Conservation (phyloP, 306 rosid species). For the Inga laurina region DNA sequence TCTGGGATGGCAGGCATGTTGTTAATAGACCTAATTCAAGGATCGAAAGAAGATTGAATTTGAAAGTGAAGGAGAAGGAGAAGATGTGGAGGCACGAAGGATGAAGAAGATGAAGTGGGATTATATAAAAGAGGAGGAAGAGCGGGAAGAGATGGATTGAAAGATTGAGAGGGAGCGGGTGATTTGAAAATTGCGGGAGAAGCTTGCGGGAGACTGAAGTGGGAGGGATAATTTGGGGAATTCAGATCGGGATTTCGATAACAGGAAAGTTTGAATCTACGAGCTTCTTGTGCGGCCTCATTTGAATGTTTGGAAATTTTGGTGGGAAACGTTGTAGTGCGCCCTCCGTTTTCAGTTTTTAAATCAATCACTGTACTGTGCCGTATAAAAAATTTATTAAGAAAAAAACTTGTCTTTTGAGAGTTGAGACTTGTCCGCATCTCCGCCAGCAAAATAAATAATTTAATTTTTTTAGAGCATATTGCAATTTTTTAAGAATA, state of each 20-base stretch:
- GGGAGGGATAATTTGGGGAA: not conserved
- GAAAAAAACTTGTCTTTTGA: not conserved
- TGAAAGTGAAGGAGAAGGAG: not conserved
- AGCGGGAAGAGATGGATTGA: constrained; percentile 13
- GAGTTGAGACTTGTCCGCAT: not conserved
- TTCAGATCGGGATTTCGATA: not conserved
- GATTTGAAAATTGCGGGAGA: constrained; percentile 42
- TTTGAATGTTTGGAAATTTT: not conserved
- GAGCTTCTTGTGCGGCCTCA: not conserved
- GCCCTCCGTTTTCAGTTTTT: not conserved
- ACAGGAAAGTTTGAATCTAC: not conserved
- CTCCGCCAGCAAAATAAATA: not conserved
- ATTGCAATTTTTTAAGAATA: no score
- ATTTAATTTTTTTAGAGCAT: not conserved
- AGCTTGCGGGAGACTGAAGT: constrained; percentile 64
- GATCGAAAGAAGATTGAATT: not conserved
- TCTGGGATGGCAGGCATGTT: constrained; percentile 67
- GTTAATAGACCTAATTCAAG: not conserved
- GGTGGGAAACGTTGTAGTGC: not conserved
- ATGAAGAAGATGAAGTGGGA: not conserved
- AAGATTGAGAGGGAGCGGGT: constrained; percentile 38
- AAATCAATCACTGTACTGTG: not conserved
- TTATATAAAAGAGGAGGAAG: constrained; percentile 23
- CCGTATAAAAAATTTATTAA: not conserved
- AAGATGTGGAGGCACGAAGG: not conserved